A percentile compares a stretch with the other conserved stretches of the same genome.
These are phyloP conservation scores for Colletotrichum chrysophilum DNA, from an alignment of 2,329 filamentous ascomycete genomes.

Conservation along the genomic window DNA sequence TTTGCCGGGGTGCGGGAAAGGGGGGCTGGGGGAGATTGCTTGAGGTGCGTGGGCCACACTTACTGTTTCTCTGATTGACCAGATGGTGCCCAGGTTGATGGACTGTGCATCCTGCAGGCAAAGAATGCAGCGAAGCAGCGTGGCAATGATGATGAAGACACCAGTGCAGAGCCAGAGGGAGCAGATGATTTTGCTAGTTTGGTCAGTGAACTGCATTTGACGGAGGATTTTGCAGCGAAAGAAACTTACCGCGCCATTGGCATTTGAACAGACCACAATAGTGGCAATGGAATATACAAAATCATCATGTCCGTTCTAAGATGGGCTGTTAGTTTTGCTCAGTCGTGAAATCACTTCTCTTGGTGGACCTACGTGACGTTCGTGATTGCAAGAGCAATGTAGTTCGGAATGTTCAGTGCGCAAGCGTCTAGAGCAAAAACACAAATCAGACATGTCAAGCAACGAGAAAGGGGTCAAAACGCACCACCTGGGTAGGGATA, in stretches of 20 bases:
- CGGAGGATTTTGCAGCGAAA: not conserved
- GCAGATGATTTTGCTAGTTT: slow-evolving; percentile 27
- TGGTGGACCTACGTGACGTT: slow-evolving; percentile 25
- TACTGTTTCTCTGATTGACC: slow-evolving; percentile 31
- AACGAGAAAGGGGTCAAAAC: not conserved
- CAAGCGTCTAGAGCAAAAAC: slow-evolving; percentile 21
- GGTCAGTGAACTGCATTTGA: not conserved
- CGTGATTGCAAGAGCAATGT: slow-evolving; percentile 26
- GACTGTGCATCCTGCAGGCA: slow-evolving; percentile 26
- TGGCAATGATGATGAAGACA: slow-evolving; percentile 30
- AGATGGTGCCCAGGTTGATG: slow-evolving; percentile 28
- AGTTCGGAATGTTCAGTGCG: slow-evolving; percentile 21
- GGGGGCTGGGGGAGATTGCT: not conserved
- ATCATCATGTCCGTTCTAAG: slow-evolving; percentile 28
- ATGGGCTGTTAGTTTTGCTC: not conserved
- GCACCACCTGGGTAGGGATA: slow-evolving; percentile 28
- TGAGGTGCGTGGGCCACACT: slow-evolving; percentile 1
- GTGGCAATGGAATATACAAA: slow-evolving; percentile 26
- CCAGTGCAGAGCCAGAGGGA: slow-evolving; percentile 29
- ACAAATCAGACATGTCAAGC: not conserved
- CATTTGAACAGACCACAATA: slow-evolving; percentile 27
- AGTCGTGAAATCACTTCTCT: not conserved
- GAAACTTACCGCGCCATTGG: slow-evolving; percentile 21
- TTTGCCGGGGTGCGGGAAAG: not conserved
- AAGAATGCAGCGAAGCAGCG: slow-evolving; percentile 26